These are phyloP conservation scores for Cystobasidium pallidum DNA, from an alignment of 1,284 basidiomycete species.

Conservation along the genomic window DNA sequence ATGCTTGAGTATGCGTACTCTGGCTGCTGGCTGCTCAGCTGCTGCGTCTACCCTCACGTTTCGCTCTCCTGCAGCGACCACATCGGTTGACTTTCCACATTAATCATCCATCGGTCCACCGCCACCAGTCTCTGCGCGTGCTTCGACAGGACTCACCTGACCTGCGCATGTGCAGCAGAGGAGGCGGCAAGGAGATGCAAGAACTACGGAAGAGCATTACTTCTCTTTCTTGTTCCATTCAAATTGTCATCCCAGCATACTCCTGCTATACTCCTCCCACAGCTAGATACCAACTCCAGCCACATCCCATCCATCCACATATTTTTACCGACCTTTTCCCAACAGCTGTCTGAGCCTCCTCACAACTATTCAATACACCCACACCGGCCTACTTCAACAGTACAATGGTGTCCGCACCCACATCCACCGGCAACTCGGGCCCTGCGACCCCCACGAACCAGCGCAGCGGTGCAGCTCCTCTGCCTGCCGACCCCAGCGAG, in stretches of 20 bases:
- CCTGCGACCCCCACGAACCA: constrained; percentile 43
- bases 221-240: too few species aligned
- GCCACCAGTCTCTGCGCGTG: neutral
- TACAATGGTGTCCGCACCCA: constrained; percentile 36
- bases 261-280: neutral
- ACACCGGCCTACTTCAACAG: constrained; percentile 31
- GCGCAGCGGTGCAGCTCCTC: constrained; percentile 36
- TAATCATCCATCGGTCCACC: neutral
- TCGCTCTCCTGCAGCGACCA: too few species aligned
- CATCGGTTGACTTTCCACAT: too few species aligned
- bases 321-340: neutral
- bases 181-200: neutral
- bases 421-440: constrained; percentile 30
- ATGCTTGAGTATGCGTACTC: too few species aligned
- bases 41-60: too few species aligned
- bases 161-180: neutral
- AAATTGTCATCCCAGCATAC: too few species aligned
- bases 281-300: neutral
- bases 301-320: neutral
- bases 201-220: too few species aligned
- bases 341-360: neutral
- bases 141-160: neutral
- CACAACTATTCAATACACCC: neutral
- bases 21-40: too few species aligned
- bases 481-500: constrained; percentile 35